Base-by-base conservation (phyloP, 2,329 filamentous ascomycete species). In the Massarina eburnea region DNA sequence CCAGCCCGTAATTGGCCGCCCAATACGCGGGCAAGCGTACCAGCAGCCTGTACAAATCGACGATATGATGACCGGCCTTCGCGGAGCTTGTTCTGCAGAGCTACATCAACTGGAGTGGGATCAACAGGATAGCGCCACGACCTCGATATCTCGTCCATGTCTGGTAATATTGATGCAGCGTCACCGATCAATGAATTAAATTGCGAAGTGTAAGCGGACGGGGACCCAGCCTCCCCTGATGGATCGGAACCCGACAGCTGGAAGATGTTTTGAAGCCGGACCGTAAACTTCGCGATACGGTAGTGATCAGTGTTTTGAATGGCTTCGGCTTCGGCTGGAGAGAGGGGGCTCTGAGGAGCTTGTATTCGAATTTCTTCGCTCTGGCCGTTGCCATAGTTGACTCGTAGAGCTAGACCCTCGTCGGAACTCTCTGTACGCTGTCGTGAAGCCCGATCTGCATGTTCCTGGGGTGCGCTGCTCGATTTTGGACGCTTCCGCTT, bases 11-110 rank as follows among this genome's bases (percentile, higher is more conserved):
- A 57, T 48, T 71, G 72, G 1, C 79, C 80, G 18, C 79, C 81
- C n/a, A 86, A 68, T 1, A 76, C 75, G 40, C 77, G 71, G 14
- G 81, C 73, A 15, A 85, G 64, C 3, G 78, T 80, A 20, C 82
- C 83, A 29, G 80, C 73, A 34, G 80, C 82, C 64, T 85, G 83
- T 2, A 84, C 77, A 58, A 85, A 85, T 45, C 81, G 76, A 61
- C 80, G 78, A 24, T 76, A 73, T 15, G 79, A 73, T 50, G 80
- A 78, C 30, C 82, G 78, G 51, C 79, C 75, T 22, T 74, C 73
- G 24, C 81, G 78, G 19, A 84, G 70, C 8, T 76, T 77, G 52
- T 80, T 78, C 54, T 85, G 80, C 6, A 80, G 61, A 9, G 68
- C 60, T 9, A 85, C 76, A 30, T 80, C 76, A 18, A 80, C 74